phyloP scores from a whole-genome alignment of 2,329 filamentous ascomycete species.

The Rhexocercosporidium sp. region DNA sequence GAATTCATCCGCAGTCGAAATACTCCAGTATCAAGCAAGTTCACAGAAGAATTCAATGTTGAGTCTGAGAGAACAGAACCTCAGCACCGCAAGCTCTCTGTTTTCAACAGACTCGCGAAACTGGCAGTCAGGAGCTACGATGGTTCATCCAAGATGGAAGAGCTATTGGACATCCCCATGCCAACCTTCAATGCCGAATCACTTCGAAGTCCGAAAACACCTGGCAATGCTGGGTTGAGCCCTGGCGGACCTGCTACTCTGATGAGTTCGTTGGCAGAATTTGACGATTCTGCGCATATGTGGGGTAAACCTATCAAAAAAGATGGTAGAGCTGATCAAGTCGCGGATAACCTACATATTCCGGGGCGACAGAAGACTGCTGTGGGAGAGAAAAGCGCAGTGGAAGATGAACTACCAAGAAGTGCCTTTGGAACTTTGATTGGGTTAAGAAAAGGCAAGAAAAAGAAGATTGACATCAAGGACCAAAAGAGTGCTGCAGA shows the following conservation, averaged over 20 bases:
- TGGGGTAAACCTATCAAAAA: conserved; percentile 24
- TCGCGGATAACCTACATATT: conserved; percentile 12
- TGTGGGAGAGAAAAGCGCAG: conserved; percentile 19
- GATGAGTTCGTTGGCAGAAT: conserved; percentile 1
- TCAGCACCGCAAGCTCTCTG: conserved; percentile 25
- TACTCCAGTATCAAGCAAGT: conserved; percentile 39
- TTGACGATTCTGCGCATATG: conserved; percentile 19
- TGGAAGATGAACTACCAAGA: conserved; percentile 19
- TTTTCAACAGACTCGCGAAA: conserved; percentile 26
- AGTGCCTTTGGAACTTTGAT: conserved; percentile 21
- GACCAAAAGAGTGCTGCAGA: conserved; percentile 24
- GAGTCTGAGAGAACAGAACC: conserved; percentile 11
- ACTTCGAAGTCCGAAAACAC: neutral
- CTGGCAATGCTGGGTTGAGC: neutral
- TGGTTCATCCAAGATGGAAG: conserved; percentile 28
- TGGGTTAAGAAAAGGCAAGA: conserved; percentile 22
- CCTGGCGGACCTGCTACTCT: neutral
- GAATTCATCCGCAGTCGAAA: conserved; percentile 28
- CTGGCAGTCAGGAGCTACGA: conserved; percentile 32
- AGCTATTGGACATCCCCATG: conserved; percentile 31
- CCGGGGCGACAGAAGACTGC: conserved; percentile 8
- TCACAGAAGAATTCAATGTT: conserved; percentile 40
- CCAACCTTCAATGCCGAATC: conserved; percentile 23
- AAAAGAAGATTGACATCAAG: conserved; percentile 18
- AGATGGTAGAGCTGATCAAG: conserved; percentile 17